Base-by-base conservation (phyloP, 2,329 filamentous ascomycete species). In the Aureobasidium sp. region DNA sequence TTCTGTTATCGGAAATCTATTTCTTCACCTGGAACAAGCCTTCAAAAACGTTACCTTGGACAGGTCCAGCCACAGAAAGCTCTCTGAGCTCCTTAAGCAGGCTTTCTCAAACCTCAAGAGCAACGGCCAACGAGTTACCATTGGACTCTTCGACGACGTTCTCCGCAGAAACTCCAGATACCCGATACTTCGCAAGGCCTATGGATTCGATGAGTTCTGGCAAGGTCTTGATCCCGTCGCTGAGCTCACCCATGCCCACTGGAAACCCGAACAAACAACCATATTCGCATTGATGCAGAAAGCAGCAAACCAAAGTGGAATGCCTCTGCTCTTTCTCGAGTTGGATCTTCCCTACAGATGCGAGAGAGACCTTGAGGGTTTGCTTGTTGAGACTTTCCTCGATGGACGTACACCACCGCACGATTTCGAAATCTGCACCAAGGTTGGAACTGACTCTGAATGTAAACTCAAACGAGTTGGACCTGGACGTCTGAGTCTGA, bases 141-240 rank as follows among this genome's bases (percentile, higher is more conserved):
- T 34, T 1, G 52, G 52, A 25, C 20, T 44, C 17, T 56, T 42
- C 6, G 52, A 56, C 39, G 52, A 56, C 15, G 31, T 56, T 4
- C 3, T 56, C 2, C 6, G 20, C 25, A 14, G 3, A 6, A 2
- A 12, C 9, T 1, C 31, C 31, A 3, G 14, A 1, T 2, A 31
- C 15, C 20, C 14, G 2, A 3, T 56, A 5, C 14, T 25, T 5
- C 39, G 52, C n/a, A 41, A 41, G n/a, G 34, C 52, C 1, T 56
- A 56, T 22, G 52, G 52, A 3, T 56, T 36, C 8, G 37, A 56
- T 14, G 25, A 56, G 15, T 22, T n/a, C 3, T 56, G 52, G 37
- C 9, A 25, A 20, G 17, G 31, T 8, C 1, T 56, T 3, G 15
- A 7, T 12, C 49, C 49, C 17, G 12, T 25, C 3, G 1, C 14